Percentiles rank a stretch among this genome's conserved stretches.
phyloP scores from a whole-genome alignment of 108 stramenopile genomes.

The Skeletonema marinoi region DNA sequence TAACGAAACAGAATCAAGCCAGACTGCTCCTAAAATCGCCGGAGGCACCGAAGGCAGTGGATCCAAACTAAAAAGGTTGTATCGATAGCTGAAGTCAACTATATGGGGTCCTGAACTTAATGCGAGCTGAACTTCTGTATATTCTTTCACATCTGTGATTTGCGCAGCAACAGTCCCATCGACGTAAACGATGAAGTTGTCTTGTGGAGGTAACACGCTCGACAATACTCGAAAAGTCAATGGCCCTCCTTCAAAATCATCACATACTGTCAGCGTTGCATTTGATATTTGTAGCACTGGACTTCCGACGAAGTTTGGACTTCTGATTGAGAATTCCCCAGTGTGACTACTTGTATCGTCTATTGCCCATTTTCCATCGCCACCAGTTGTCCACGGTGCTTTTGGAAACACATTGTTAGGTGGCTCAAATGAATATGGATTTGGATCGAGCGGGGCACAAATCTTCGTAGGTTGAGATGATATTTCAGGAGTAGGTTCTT shows the following conservation, averaged over 20 bases:
- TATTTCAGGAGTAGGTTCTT: neutral
- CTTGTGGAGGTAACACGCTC: conserved; percentile 27
- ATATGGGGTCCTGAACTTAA: conserved; percentile 33
- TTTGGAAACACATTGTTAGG: conserved; percentile 4
- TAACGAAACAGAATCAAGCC: conserved; percentile 18
- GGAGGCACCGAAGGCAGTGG: conserved; percentile 19
- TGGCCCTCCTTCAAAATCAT: conserved; percentile 11
- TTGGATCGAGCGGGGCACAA: conserved; percentile 1
- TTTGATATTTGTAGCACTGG: neutral
- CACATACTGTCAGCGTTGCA: conserved; percentile 14
- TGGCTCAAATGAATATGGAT: conserved; percentile 3
- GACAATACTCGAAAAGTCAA: neutral
- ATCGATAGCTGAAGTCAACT: conserved; percentile 38
- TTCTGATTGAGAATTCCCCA: conserved; percentile 27
- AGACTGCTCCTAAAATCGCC: conserved; percentile 24
- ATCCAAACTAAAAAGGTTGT: conserved; percentile 24
- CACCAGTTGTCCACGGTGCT: conserved; percentile 17
- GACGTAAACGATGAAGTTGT: conserved; percentile 31
- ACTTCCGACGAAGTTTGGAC: conserved; percentile 5
- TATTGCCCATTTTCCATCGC: conserved; percentile 8
- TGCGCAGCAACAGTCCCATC: conserved; percentile 18
- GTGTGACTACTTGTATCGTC: neutral
- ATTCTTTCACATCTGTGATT: conserved; percentile 29
- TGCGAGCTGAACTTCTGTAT: conserved; percentile 11
- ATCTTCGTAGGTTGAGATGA: neutral